A percentile compares a stretch with the other conserved stretches of the same genome.
Conservation (phyloP, 2,329 filamentous ascomycete genomes). For the Exophiala viscosa region DNA sequence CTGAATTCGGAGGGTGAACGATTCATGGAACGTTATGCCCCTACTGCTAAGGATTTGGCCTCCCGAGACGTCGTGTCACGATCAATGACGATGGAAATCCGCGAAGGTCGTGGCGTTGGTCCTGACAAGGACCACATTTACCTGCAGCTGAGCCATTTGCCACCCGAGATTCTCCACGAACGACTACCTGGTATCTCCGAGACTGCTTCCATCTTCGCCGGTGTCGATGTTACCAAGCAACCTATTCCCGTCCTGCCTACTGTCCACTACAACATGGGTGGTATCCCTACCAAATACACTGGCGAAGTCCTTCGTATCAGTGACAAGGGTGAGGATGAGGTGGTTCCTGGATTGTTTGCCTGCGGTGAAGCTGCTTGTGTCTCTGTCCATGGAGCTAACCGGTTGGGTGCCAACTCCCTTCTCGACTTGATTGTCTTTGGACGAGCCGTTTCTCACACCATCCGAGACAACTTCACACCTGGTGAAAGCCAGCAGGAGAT, state of each 20-base stretch:
- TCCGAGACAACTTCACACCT: slow-evolving; percentile 88
- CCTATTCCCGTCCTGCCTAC: slow-evolving; percentile 95
- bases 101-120: slow-evolving; percentile 93
- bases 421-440: slow-evolving; percentile 97
- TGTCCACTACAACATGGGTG: slow-evolving; percentile 99
- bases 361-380: slow-evolving; percentile 97
- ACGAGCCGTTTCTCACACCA: slow-evolving; percentile 93
- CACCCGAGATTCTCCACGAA: slow-evolving; percentile 86
- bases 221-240: slow-evolving; percentile 95
- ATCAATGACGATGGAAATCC: slow-evolving; percentile 98
- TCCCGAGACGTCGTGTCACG: slow-evolving; percentile 94
- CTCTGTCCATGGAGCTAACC: slow-evolving; percentile 96
- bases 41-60: slow-evolving; percentile 95
- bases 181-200: slow-evolving; percentile 98
- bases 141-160: slow-evolving; percentile 94
- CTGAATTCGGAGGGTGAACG: slow-evolving; percentile 97
- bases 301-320: slow-evolving; percentile 92
- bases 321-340: slow-evolving; percentile 79
- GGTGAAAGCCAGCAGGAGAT: slow-evolving; percentile 75
- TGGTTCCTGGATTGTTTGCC: slow-evolving; percentile 91
- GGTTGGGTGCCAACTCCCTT: slow-evolving; percentile 95
- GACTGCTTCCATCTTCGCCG: slow-evolving; percentile 94
- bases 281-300: slow-evolving; percentile 95
- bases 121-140: slow-evolving; percentile 98
- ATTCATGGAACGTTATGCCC: slow-evolving; percentile 98